These are phyloP conservation scores for Pholiota molesta DNA, from an alignment of 768 basidiomycete genomes.

Conservation along the genomic window DNA sequence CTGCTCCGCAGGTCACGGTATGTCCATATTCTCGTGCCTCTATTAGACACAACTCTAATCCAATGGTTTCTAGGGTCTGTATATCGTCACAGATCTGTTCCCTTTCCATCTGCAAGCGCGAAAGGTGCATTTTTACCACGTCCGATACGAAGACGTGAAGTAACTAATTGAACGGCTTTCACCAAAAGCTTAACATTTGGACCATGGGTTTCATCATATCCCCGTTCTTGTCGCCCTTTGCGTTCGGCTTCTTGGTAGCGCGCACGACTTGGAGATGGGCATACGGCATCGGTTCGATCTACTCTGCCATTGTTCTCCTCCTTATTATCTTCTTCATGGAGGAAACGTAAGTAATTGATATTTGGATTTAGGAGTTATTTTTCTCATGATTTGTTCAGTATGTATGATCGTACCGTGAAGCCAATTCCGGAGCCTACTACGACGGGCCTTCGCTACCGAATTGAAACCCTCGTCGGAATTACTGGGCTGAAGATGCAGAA, in stretches of 20 bases:
- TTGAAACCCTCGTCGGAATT: constrained; percentile 65
- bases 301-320: constrained; percentile 53
- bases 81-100: constrained; percentile 63
- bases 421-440: constrained; percentile 49
- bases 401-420: constrained; percentile 62
- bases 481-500: constrained; percentile 62
- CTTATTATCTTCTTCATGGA: constrained; percentile 63
- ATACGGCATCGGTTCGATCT: constrained; percentile 69
- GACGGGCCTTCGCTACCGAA: constrained; percentile 48
- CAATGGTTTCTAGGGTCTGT: constrained; percentile 46
- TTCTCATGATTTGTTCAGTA: constrained; percentile 32
- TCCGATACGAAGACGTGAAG: neutral
- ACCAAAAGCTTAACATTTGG: constrained; percentile 62
- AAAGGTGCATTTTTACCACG: constrained; percentile 41
- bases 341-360: constrained; percentile 51
- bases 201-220: constrained; percentile 75
- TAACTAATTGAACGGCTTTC: neutral
- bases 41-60: neutral
- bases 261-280: constrained; percentile 65
- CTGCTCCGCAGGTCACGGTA: constrained; percentile 64
- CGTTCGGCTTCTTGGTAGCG: constrained; percentile 69
- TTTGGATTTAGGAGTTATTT: neutral
- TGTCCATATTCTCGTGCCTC: constrained; percentile 20
- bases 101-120: constrained; percentile 75
- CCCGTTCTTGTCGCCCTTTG: constrained; percentile 65